A percentile compares a stretch with the other conserved stretches of the same genome.
Conservation (phyloP, 352 stramenopile genomes). For the Phytophthora agathidicida region DNA sequence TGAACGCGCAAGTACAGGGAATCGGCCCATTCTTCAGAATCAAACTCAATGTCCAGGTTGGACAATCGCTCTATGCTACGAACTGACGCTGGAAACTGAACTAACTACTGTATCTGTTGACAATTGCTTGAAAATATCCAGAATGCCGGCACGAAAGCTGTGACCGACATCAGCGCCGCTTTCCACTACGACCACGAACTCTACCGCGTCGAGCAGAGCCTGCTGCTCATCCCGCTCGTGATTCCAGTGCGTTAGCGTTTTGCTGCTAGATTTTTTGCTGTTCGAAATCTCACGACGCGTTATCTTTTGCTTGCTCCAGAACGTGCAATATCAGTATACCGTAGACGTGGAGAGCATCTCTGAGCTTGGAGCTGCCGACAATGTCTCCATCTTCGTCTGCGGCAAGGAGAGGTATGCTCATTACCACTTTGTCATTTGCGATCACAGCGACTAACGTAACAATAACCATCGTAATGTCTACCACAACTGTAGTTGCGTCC, state of each 20-base stretch:
- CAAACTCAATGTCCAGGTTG: conserved; percentile 79
- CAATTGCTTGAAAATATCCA: conserved; percentile 13
- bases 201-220: conserved; percentile 70
- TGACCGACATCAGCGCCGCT: conserved; percentile 68
- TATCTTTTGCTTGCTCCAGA: conserved; percentile 38
- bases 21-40: conserved; percentile 84
- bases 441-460: conserved; percentile 4
- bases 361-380: conserved; percentile 70
- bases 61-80: background rate
- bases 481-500: conserved; percentile 59
- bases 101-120: no score
- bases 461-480: no score
- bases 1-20: conserved; percentile 85
- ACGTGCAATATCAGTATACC: conserved; percentile 73
- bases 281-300: conserved; percentile 1
- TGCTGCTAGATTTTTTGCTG: conserved; percentile 9
- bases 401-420: conserved; percentile 72
- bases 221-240: conserved; percentile 69
- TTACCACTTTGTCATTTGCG: background rate
- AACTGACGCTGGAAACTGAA: no score
- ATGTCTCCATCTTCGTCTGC: conserved; percentile 83
- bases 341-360: conserved; percentile 79
- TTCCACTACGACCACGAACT: conserved; percentile 84
- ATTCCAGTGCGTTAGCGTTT: conserved; percentile 56
- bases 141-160: conserved; percentile 72